Evolutionary conservation across 2,329 filamentous ascomycete species (phyloP), one percentile per base, ranked within the genome.

Genomic region (Phaeosphaeria sp.): DNA sequence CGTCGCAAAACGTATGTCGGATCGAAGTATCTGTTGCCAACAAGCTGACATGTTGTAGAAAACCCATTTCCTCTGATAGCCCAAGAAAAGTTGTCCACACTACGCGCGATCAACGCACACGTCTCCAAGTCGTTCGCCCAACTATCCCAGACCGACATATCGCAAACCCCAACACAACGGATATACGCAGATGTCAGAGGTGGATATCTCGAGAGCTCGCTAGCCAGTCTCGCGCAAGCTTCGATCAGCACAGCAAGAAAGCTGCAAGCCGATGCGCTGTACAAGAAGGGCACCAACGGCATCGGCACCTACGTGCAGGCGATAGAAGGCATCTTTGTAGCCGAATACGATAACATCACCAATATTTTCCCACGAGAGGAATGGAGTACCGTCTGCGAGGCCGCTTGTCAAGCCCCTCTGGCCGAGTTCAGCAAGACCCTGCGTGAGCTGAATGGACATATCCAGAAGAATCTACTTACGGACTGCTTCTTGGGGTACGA

Each of bases 401-500:
- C 88, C 17, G 93, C 93, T 1, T 95, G 91, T 73, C 89, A 92
- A 68, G 82, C 86, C 33, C 86, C 93, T 13, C 82, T 99, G 59
- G 85, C 88, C 7, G 93, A 97, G 69, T 90, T 98, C 66, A 88
- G 90, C 6, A 89, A 92, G 66, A 97, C 95, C 0, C 78, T 98
- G 53, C 87, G 91, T 25, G 94, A 98, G 71, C 83, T 99, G 30
- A 97, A 98, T 75, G 85, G 87, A 50, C 93, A 97, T 71, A 93
- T 98, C 77, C 93, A 93, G 73, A 82, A 85, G 42, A 93, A 97
- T 72, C 81, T 97, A 41, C 86, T 88, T 65, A 97, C 92, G 0
- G 95, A 99, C 76, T 98, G 94, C 77, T 98, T 92, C 75, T 85
- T 99, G 49, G 93, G 93, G 7, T 99, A 96, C 75, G 95, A 99